A percentile compares a stretch with the other conserved stretches of the same genome.
phyloP scores from a whole-genome alignment of 306 rosid species.

The Betula pendula region DNA sequence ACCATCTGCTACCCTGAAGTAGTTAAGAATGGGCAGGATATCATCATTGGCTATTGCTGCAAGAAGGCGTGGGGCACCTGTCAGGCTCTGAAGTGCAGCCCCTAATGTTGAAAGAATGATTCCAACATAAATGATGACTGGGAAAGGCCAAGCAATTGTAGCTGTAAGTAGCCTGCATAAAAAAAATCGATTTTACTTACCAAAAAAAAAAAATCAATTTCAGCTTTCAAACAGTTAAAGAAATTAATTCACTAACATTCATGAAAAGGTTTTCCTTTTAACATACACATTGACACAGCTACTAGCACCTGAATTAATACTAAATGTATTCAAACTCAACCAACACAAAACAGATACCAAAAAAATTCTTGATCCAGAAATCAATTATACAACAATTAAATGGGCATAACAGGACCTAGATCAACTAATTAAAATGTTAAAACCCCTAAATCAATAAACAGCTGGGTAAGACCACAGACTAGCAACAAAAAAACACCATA shows the following conservation, averaged over 20 bases:
- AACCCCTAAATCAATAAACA: not conserved
- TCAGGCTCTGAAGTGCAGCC: slow-evolving; percentile 99
- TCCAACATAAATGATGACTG: slow-evolving; percentile 86
- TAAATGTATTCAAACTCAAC: not conserved
- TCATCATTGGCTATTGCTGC: slow-evolving; percentile 99
- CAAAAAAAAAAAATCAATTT: slow-evolving; percentile 43
- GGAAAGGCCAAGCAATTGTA: slow-evolving; percentile 95
- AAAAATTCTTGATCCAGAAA: not conserved
- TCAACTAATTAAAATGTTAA: not conserved
- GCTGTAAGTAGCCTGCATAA: slow-evolving; percentile 93
- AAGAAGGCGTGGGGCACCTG: slow-evolving; percentile 98
- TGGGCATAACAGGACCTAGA: not conserved
- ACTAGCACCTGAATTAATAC: not conserved
- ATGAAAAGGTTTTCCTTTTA: not conserved
- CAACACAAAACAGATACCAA: not conserved
- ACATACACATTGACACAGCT: not conserved
- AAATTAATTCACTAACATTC: slow-evolving; percentile 2
- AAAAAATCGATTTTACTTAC: no score
- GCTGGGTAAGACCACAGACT: not conserved
- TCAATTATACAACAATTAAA: not conserved
- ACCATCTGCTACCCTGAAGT: slow-evolving; percentile 85
- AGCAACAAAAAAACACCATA: not conserved
- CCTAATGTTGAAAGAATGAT: slow-evolving; percentile 97
- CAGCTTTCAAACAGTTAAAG: slow-evolving; percentile 14
- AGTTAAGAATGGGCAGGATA: slow-evolving; percentile 88